Percentiles rank a stretch among this genome's conserved stretches.
Conservation (phyloP, 768 basidiomycete genomes). For the Hydnomerulius pinastri region DNA sequence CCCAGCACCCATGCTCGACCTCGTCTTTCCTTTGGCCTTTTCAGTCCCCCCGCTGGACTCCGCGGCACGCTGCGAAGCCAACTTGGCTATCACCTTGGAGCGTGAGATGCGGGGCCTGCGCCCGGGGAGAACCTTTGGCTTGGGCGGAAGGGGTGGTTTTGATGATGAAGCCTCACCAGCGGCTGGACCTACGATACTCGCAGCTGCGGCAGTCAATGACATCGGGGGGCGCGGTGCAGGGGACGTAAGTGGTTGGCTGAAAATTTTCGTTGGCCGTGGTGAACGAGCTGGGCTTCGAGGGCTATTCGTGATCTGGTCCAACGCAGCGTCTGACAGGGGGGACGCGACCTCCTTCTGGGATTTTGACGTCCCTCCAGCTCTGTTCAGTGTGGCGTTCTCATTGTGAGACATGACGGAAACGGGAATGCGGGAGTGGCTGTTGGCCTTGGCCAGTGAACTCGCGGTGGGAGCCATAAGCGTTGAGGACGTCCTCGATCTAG, state of each 20-base stretch:
- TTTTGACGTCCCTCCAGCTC: conserved; percentile 12
- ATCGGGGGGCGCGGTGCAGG: conserved; percentile 23
- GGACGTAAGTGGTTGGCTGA: conserved; percentile 51
- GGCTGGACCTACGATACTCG: conserved; percentile 21
- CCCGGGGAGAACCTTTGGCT: conserved; percentile 37
- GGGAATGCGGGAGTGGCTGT: conserved; percentile 25
- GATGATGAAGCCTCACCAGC: conserved; percentile 1
- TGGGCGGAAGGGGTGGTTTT: conserved; percentile 23
- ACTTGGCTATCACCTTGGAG: conserved; percentile 74
- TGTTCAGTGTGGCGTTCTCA: conserved; percentile 17
- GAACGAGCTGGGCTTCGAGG: conserved; percentile 18
- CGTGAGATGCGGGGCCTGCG: conserved; percentile 80
- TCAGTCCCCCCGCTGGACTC: conserved; percentile 22
- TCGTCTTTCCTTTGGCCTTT: conserved; percentile 33
- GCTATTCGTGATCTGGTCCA: conserved; percentile 39
- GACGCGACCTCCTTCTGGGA: conserved; percentile 10
- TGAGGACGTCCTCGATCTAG: conserved; percentile 38
- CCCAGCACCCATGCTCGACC: conserved; percentile 55
- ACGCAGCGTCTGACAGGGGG: conserved; percentile 15
- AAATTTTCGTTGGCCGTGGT: conserved; percentile 39
- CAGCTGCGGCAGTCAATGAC: conserved; percentile 35
- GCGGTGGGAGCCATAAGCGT: conserved; percentile 74
- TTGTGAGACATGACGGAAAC: conserved; percentile 13
- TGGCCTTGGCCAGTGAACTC: conserved; percentile 69
- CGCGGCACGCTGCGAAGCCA: conserved; percentile 68